A percentile compares a stretch with the other conserved stretches of the same genome.
Conservation (phyloP, 2,329 filamentous ascomycete species). For the Tolypocladium endophyticum region DNA sequence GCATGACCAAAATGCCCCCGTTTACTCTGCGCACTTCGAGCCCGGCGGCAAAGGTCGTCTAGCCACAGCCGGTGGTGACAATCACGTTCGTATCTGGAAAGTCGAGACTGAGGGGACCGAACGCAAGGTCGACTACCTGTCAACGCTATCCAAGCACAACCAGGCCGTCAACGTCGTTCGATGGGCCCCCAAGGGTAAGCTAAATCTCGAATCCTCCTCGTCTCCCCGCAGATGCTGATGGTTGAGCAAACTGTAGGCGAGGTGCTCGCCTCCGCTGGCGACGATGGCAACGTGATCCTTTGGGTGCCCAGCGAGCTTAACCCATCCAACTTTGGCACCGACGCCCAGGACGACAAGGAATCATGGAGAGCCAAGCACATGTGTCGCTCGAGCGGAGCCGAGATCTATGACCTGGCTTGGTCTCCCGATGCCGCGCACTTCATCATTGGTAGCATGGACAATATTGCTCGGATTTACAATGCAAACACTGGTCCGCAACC, state of each 20-base stretch:
- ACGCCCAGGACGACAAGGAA: constrained; percentile 86
- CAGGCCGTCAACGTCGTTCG: constrained; percentile 97
- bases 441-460: constrained; percentile 99
- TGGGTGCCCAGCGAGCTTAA: constrained; percentile 84
- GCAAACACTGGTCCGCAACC: constrained; percentile 63
- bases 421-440: constrained; percentile 95
- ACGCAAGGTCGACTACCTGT: constrained; percentile 81
- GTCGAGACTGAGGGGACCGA: constrained; percentile 78
- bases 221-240: constrained; percentile 1
- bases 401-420: constrained; percentile 98
- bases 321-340: constrained; percentile 64
- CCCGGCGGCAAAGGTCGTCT: constrained; percentile 82
- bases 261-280: constrained; percentile 85
- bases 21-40: constrained; percentile 97
- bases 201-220: background rate
- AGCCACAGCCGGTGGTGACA: constrained; percentile 91
- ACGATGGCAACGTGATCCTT: constrained; percentile 92
- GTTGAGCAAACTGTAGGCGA: constrained; percentile 50
- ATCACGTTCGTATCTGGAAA: constrained; percentile 93
- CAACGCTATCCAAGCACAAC: constrained; percentile 85
- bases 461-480: constrained; percentile 94
- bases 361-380: constrained; percentile 96
- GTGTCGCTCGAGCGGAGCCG: constrained; percentile 87
- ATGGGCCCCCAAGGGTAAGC: constrained; percentile 81
- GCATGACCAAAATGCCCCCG: constrained; percentile 94